phyloP scores from a whole-genome alignment of 345 rosid genomes.

The Moricandia arvensis region DNA sequence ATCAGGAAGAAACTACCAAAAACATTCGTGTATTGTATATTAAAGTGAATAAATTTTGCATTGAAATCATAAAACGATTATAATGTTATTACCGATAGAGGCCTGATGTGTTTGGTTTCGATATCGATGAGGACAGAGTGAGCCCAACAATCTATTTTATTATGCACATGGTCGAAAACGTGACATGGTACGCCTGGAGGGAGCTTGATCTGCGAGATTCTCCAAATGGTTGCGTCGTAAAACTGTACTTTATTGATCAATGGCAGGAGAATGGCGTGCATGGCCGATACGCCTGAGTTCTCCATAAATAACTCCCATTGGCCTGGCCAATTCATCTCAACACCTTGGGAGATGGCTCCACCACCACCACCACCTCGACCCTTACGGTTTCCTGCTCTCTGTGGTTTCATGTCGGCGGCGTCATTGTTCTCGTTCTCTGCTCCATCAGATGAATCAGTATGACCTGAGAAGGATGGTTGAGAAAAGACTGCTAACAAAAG shows the following conservation, averaged over 20 bases:
- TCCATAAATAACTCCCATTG: conserved; percentile 52
- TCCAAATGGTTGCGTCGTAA: conserved; percentile 77
- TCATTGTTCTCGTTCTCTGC: neutral
- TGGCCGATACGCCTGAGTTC: conserved; percentile 78
- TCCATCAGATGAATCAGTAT: neutral
- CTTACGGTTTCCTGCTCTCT: neutral
- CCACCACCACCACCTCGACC: neutral
- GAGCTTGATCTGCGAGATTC: conserved; percentile 45
- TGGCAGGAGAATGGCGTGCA: conserved; percentile 75
- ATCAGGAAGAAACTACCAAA: too few species aligned
- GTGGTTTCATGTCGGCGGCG: conserved; percentile 7
- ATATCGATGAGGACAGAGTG: conserved; percentile 65
- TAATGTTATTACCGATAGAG: conserved; percentile 57
- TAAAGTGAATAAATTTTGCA: too few species aligned
- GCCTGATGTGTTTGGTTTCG: conserved; percentile 37
- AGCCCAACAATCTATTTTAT: conserved; percentile 55
- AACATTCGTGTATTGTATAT: too few species aligned
- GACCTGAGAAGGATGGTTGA: neutral
- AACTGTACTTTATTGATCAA: conserved; percentile 52
- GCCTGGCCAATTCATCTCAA: conserved; percentile 43
- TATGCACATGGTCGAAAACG: conserved; percentile 13
- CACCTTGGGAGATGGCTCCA: neutral
- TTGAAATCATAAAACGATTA: too few species aligned
- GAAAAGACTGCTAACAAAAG: conserved; percentile 15
- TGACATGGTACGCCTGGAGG: conserved; percentile 50